These are phyloP conservation scores for Ephemerocybe angulata DNA, from an alignment of 768 basidiomycete species.

Conservation along the genomic window DNA sequence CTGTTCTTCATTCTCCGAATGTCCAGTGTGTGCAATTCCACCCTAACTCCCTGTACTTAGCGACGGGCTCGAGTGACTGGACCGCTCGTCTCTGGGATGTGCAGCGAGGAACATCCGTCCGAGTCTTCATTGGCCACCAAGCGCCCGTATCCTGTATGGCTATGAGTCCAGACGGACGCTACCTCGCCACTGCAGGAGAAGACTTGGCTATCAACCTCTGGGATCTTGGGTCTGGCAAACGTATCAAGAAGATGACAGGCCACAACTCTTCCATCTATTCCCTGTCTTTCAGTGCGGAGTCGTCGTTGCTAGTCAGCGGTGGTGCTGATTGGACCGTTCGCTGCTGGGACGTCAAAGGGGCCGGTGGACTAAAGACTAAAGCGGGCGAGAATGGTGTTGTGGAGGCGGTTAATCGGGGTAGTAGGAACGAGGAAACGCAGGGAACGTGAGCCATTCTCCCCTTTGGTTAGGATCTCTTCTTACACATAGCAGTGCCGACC, in stretches of 20 bases:
- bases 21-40: constrained; percentile 90
- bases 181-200: constrained; percentile 91
- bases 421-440: constrained; percentile 52
- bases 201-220: constrained; percentile 93
- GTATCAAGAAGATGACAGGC: constrained; percentile 95
- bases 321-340: constrained; percentile 94
- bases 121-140: constrained; percentile 95
- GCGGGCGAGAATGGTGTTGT: constrained; percentile 49
- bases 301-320: constrained; percentile 85
- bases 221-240: constrained; percentile 93
- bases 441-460: constrained; percentile 61
- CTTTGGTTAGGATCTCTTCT: not conserved
- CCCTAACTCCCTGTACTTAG: constrained; percentile 95
- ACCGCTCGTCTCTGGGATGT: constrained; percentile 98
- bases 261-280: constrained; percentile 89
- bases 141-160: constrained; percentile 83
- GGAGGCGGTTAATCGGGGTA: constrained; percentile 26
- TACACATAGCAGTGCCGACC: constrained; percentile 57
- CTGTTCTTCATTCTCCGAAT: not conserved
- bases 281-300: constrained; percentile 89
- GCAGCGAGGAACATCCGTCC: constrained; percentile 89
- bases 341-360: constrained; percentile 92
- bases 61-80: constrained; percentile 95
- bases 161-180: constrained; percentile 90
- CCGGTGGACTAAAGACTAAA: constrained; percentile 62